Evolutionary conservation across 352 stramenopile genomes (phyloP), one percentile per base, ranked within the genome.

Genomic region (Phytophthora lateralis): DNA sequence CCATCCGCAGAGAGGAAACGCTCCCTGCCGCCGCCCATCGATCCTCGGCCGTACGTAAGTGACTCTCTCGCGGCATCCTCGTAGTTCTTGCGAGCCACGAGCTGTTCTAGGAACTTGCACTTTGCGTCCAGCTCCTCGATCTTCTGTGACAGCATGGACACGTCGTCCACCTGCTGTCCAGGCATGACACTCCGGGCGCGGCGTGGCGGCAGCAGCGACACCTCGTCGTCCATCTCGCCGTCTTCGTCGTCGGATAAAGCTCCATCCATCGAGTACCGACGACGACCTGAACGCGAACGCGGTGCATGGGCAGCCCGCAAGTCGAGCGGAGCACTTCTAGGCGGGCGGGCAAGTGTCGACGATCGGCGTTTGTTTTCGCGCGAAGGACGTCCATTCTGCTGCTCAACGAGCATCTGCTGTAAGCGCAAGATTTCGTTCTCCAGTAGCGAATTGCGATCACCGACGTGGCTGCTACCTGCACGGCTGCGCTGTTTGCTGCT

Each of bases 91-190:
- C 78, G 73, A 17, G 78, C 71, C 30, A 94, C 79, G 30, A 92
- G 69, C 42, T 86, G 78, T 66, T 94, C 85, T 41, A 94, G 61
- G 26, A 88, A 88, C 30, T 87, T 86, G 66, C 85, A 94, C 57
- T 94, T 94, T 0, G 76, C 75, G 41, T 94, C 82, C 52, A 94
- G 57, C 41, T 92, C 82, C 64, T 94, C 82, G 29, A 94, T 91
- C 41, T 83, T 81, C 9, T 73, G 73, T 2, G 75, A 84, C 11
- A 93, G 57, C 55, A 77, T 73, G 9, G 79, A 82, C 15, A 93
- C 81, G 29, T 89, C 70, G 26, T 91, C 83, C 20, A 77, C 37
- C 43, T 86, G 75, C 4, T 75, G 71, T 2, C 66, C 66, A 18
- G 77, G 70, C 38, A 80, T 66, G 12, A 87, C 81, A 48, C 78